Evolutionary conservation across 306 rosid genomes (phyloP).

Genomic region (Corylus americana): DNA sequence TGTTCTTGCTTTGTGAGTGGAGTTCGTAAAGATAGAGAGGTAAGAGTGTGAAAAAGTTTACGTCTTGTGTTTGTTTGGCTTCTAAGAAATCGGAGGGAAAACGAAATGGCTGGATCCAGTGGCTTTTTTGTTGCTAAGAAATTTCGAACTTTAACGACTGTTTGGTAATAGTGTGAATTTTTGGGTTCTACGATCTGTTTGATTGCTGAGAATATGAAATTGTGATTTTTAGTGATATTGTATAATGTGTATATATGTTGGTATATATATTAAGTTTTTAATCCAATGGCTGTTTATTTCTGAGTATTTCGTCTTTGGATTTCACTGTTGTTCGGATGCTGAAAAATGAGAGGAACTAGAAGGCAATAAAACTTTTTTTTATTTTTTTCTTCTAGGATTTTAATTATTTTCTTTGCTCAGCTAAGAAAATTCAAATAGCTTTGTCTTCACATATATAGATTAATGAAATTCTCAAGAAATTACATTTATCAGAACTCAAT

Average conservation of each 20-base stretch:
- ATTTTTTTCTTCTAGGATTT: background rate
- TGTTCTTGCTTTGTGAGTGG: too few species aligned
- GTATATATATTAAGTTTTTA: background rate
- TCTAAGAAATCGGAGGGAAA: too few species aligned
- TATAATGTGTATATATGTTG: background rate
- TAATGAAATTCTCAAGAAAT: background rate
- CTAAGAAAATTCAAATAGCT: background rate
- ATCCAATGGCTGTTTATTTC: background rate
- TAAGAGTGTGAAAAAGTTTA: too few species aligned
- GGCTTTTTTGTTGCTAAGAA: too few species aligned
- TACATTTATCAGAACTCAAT: background rate
- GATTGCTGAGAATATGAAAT: background rate
- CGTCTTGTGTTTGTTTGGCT: too few species aligned
- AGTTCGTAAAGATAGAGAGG: too few species aligned
- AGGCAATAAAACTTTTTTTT: background rate
- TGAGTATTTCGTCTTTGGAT: background rate
- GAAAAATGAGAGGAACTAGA: background rate
- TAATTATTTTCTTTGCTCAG: background rate
- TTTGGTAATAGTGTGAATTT: too few species aligned
- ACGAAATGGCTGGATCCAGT: too few species aligned
- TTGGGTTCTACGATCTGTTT: background rate
- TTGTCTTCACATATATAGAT: background rate
- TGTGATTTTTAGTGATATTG: background rate
- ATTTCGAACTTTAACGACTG: too few species aligned
- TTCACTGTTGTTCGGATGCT: slow-evolving; percentile 2